A percentile compares a stretch with the other conserved stretches of the same genome.
phyloP scores from a whole-genome alignment of 306 rosid species.

The Quercus glauca region DNA sequence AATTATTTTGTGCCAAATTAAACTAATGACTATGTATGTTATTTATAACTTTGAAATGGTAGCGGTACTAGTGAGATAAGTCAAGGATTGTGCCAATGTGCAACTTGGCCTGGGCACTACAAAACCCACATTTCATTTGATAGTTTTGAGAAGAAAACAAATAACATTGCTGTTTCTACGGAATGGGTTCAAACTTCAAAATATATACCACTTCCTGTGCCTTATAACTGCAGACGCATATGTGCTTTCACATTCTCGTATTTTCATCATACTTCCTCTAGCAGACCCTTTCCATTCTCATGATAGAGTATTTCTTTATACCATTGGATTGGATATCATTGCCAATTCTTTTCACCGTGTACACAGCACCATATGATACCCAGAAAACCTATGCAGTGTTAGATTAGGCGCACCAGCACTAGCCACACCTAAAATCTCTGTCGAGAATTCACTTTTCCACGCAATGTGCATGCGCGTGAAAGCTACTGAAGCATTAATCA shows the following conservation, averaged over 20 bases:
- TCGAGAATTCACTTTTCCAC: conserved; percentile 20
- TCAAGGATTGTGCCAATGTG: too few species aligned
- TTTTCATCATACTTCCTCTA: conserved; percentile 27
- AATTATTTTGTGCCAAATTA: too few species aligned
- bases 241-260: conserved; percentile 13
- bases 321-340: conserved; percentile 22
- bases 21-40: too few species aligned
- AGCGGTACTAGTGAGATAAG: too few species aligned
- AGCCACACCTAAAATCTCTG: conserved; percentile 29
- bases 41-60: too few species aligned
- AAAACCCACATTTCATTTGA: not conserved
- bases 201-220: conserved; percentile 43
- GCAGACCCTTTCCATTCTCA: conserved; percentile 12
- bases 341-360: conserved; percentile 35
- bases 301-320: conserved; percentile 1
- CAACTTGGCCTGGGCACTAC: not conserved
- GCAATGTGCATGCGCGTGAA: not conserved
- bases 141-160: not conserved
- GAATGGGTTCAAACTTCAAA: conserved; percentile 88
- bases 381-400: conserved; percentile 2
- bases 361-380: conserved; percentile 35
- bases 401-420: not conserved
- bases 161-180: conserved; percentile 36
- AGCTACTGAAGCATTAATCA: not conserved
- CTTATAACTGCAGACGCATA: not conserved